Evolutionary conservation across 352 stramenopile genomes (phyloP).

Genomic region (Phytophthora rubi): DNA sequence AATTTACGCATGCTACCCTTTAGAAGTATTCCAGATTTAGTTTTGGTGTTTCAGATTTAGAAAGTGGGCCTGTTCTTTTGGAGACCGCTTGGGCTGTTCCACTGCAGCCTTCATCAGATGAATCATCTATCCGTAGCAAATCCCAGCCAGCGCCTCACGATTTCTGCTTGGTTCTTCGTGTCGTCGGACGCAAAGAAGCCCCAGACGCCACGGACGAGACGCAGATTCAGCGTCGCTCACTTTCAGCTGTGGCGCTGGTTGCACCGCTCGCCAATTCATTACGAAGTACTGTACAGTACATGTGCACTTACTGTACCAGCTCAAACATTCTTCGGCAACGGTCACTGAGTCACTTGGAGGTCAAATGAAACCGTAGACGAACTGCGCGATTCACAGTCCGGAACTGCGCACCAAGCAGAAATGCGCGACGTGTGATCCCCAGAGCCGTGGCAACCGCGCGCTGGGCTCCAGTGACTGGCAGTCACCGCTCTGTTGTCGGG

Average conservation of each 20-base stretch:
- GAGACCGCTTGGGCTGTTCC: neutral
- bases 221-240: slow-evolving; percentile 3
- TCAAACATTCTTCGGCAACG: neutral
- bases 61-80: too few species aligned
- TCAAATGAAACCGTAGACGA: neutral
- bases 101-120: neutral
- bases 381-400: neutral
- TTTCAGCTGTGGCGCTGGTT: neutral
- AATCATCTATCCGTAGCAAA: slow-evolving; percentile 10
- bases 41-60: too few species aligned
- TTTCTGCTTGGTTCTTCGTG: slow-evolving; percentile 35
- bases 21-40: too few species aligned
- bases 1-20: too few species aligned
- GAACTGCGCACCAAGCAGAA: slow-evolving; percentile 24
- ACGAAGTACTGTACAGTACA: too few species aligned
- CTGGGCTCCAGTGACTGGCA: neutral
- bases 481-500: slow-evolving; percentile 16
- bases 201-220: slow-evolving; percentile 9
- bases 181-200: slow-evolving; percentile 25
- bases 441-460: slow-evolving; percentile 25
- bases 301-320: neutral
- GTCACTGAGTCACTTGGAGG: neutral
- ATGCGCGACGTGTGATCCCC: slow-evolving; percentile 26
- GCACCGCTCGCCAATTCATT: neutral
- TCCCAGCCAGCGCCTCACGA: slow-evolving; percentile 4